phyloP scores from a whole-genome alignment of 768 basidiomycete species.

The Suillus subluteus region DNA sequence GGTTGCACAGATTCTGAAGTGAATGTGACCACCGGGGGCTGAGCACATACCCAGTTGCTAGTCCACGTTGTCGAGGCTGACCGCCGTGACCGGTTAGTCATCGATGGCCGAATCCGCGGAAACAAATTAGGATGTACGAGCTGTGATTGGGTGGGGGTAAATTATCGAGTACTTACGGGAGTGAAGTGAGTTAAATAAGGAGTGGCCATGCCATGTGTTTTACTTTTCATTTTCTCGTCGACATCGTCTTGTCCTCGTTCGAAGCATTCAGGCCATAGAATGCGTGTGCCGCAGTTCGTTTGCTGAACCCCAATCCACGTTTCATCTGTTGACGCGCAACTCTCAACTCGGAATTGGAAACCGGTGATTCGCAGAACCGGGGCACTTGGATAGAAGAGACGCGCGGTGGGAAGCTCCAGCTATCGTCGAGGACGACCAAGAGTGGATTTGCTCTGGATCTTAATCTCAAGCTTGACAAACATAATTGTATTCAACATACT shows the following conservation, averaged over 20 bases:
- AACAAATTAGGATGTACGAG: background rate
- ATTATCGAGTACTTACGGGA: background rate
- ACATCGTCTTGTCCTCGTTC: background rate
- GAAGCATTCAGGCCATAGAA: background rate
- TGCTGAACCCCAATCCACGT: background rate
- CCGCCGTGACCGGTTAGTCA: constrained; percentile 4
- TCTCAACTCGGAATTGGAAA: background rate
- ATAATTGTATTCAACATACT: background rate
- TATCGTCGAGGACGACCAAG: constrained; percentile 1
- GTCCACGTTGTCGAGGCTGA: background rate
- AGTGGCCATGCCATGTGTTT: constrained; percentile 7
- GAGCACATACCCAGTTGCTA: no score
- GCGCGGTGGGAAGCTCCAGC: background rate
- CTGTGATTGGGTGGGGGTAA: background rate
- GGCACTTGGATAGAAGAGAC: background rate
- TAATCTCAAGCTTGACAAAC: background rate
- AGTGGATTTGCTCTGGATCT: constrained; percentile 6
- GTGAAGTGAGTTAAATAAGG: background rate
- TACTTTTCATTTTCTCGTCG: background rate
- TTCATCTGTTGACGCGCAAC: background rate
- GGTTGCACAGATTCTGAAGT: background rate
- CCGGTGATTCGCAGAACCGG: background rate
- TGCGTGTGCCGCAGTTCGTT: background rate
- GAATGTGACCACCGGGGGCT: background rate
- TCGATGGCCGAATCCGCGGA: background rate